Evolutionary conservation across 768 basidiomycete genomes (phyloP).

Genomic region (Trichaptum fuscoviolaceum): DNA sequence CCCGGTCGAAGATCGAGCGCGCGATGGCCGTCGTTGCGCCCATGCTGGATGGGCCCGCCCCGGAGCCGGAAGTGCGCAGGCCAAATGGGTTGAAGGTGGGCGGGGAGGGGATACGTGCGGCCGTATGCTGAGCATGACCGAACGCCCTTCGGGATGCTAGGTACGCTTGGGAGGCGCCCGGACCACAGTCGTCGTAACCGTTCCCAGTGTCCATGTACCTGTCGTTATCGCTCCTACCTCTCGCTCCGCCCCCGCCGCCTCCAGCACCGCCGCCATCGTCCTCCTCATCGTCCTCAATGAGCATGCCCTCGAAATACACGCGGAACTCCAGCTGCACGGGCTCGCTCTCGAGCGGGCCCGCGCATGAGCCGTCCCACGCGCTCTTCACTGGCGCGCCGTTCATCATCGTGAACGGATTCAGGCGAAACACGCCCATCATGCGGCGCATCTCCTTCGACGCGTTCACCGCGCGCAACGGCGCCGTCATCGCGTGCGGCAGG

Average conservation of each 20-base stretch:
- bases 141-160: neutral
- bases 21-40: neutral
- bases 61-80: neutral
- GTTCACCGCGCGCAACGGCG: slow-evolving; percentile 68
- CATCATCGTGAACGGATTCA: slow-evolving; percentile 66
- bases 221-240: too few relatives aligned
- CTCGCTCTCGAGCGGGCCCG: slow-evolving; percentile 54
- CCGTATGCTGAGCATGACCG: neutral
- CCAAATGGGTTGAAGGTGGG: neutral
- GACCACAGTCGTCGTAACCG: neutral
- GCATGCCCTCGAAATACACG: slow-evolving; percentile 28
- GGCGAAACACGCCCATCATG: slow-evolving; percentile 75
- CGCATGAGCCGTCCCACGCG: slow-evolving; percentile 44
- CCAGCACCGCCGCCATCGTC: neutral
- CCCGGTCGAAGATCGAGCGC: neutral
- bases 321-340: slow-evolving; percentile 67
- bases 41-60: too few relatives aligned
- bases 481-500: neutral
- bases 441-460: slow-evolving; percentile 63
- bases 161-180: neutral
- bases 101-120: neutral
- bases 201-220: too few relatives aligned
- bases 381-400: slow-evolving; percentile 44
- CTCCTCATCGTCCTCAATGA: neutral
- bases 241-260: neutral